Evolutionary conservation across 2,329 filamentous ascomycete genomes (phyloP).

Genomic region (Xylariaceae sp.): DNA sequence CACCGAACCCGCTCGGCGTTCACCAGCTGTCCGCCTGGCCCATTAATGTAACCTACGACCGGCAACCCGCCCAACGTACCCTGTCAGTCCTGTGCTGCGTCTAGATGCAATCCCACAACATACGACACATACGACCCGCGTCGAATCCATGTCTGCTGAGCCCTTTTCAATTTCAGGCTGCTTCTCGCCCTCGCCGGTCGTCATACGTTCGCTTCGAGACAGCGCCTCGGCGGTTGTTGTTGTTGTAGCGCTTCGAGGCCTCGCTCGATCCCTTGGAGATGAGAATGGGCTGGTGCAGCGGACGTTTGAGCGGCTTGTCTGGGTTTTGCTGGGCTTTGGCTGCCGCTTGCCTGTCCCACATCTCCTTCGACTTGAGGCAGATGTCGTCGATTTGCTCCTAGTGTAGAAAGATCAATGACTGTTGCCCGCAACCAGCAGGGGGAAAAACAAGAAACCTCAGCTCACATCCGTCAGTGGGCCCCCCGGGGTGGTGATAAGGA

Average conservation of each 20-base stretch:
- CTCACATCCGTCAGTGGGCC: slow-evolving; percentile 55
- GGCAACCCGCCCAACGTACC: slow-evolving; percentile 18
- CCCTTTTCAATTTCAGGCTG: slow-evolving; percentile 23
- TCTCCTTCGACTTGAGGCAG: slow-evolving; percentile 52
- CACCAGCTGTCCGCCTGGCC: slow-evolving; percentile 21
- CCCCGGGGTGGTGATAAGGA: slow-evolving; percentile 53
- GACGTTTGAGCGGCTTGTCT: slow-evolving; percentile 49
- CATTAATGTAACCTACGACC: slow-evolving; percentile 17
- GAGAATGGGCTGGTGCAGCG: slow-evolving; percentile 50
- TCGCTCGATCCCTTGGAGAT: slow-evolving; percentile 40
- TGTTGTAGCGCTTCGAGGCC: slow-evolving; percentile 32
- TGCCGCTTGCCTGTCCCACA: slow-evolving; percentile 53
- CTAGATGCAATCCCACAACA: slow-evolving; percentile 12
- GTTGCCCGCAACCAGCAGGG: slow-evolving; percentile 1
- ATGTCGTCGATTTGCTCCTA: slow-evolving; percentile 61
- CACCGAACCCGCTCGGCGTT: slow-evolving; percentile 24
- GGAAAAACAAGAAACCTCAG: slow-evolving; percentile 5
- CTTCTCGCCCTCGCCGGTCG: slow-evolving; percentile 28
- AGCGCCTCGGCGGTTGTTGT: slow-evolving; percentile 33
- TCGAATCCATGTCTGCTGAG: slow-evolving; percentile 15
- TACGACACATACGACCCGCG: slow-evolving; percentile 12
- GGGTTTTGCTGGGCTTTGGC: slow-evolving; percentile 42
- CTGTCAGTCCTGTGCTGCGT: slow-evolving; percentile 18
- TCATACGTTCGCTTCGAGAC: slow-evolving; percentile 28
- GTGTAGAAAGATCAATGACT: slow-evolving; percentile 12